Base-by-base conservation (phyloP, 352 stramenopile species). In the Globisporangium splendens region DNA sequence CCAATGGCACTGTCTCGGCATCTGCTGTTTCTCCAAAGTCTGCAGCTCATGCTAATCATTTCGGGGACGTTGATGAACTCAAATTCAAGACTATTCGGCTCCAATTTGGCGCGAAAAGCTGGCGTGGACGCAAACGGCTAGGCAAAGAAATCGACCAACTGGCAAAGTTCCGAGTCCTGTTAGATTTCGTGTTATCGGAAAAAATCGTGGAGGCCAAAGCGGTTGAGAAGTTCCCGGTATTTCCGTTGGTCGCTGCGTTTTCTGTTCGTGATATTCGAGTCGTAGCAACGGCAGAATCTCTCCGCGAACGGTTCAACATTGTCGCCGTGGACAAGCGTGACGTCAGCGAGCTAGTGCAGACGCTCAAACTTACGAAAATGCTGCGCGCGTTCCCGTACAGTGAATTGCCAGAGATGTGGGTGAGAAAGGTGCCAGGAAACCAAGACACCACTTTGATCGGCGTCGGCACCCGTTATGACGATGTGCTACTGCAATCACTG, bases 81-180 rank as follows among this genome's bases (percentile, higher is more conserved):
- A 72, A 73, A 33, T 57, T 90, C 11, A 73, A 79, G 8, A 79
- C 72, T 2, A 57, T 92, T 13, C 75, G 71, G n/a, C 53, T 92
- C n/a, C 65, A 89, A 59, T 81, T 86, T 46, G 75, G 74, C 1
- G 77, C 70, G 0, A 89, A 88, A 55, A 83, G 61, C 22, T 92
- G 79, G 79, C 76, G 77, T 38, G 83, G 83, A 7, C 77, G 84
- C 50, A 90, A 89, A 44, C 69, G 83, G 8, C 53, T 92, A 24
- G 65, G 62, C 2, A 83, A 87, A 59, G 72, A 90, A 46, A 67
- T 80, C 1, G 50, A 68, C 0, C 49, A 73, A 2, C 59, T 90
- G 11, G 72, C 78, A 14, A 69, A 67, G 1, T 89, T 92, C 24
- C 83, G 78, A 1, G 69, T 73, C 1, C 61, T 76, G 13, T 69